Conservation (phyloP, 306 rosid species). For the Crotalaria pallida region DNA sequence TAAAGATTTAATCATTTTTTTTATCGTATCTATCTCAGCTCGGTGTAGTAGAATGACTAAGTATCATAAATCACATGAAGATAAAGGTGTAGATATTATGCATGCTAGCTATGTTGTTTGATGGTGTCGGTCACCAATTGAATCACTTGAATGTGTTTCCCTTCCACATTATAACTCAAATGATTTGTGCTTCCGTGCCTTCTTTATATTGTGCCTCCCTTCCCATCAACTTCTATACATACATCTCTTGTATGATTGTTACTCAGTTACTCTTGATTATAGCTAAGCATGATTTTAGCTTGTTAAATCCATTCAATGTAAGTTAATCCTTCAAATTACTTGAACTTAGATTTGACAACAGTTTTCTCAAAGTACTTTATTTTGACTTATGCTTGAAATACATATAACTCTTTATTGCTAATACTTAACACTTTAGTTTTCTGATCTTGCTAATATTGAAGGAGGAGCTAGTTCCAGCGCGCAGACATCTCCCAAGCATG, state of each 20-base stretch:
- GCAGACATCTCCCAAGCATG: not conserved
- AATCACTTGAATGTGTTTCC: not conserved
- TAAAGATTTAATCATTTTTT: not conserved
- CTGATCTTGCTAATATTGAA: conserved; percentile 4
- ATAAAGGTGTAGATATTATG: not conserved
- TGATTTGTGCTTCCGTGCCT: not conserved
- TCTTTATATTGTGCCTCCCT: not conserved
- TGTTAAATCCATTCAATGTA: not conserved
- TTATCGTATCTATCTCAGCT: no score
- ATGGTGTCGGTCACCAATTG: not conserved
- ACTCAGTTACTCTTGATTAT: not conserved
- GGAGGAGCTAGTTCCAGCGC: not conserved
- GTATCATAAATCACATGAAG: not conserved
- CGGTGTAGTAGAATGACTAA: not conserved
- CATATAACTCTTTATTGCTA: not conserved
- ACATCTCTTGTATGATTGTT: not conserved
- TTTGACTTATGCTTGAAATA: not conserved
- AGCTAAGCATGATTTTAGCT: not conserved
- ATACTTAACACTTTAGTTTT: not conserved
- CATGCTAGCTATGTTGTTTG: not conserved
- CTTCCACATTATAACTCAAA: not conserved
- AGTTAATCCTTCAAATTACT: not conserved
- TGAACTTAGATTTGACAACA: not conserved
- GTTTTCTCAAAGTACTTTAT: not conserved
- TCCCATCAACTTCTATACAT: not conserved